phyloP scores from a whole-genome alignment of 1,284 basidiomycete species.

The Trichosporon inkin region DNA sequence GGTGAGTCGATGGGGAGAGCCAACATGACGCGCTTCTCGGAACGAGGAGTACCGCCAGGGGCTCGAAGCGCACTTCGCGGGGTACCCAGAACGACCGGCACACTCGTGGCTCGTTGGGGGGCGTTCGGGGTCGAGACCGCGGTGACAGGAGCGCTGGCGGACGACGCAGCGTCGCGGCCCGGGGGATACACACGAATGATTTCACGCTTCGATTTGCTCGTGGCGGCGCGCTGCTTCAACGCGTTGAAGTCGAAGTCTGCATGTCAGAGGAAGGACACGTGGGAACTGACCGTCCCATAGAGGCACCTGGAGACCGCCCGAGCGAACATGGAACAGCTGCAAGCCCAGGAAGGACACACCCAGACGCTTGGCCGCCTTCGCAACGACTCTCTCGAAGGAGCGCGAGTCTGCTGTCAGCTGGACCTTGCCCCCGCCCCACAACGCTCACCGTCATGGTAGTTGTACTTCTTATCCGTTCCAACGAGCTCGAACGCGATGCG shows the following conservation, averaged over 20 bases:
- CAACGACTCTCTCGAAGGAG: conserved; percentile 14
- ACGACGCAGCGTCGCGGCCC: conserved; percentile 11
- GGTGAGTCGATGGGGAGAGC: conserved; percentile 14
- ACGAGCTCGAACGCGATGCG: conserved; percentile 20
- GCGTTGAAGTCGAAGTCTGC: conserved; percentile 35
- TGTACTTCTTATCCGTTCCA: conserved; percentile 14
- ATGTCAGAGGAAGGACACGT: background rate
- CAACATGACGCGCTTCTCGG: conserved; percentile 16
- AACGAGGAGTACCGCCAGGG: conserved; percentile 11
- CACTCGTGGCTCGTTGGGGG: conserved; percentile 6
- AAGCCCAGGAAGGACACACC: conserved; percentile 18
- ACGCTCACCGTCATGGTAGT: conserved; percentile 8
- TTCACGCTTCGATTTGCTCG: conserved; percentile 16
- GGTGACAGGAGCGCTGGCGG: background rate
- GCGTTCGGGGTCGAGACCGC: background rate
- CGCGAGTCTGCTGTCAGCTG: background rate
- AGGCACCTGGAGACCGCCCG: conserved; percentile 29
- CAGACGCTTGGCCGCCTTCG: conserved; percentile 18
- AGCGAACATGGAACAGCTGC: conserved; percentile 28
- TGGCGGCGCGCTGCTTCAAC: conserved; percentile 29
- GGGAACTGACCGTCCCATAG: conserved; percentile 34
- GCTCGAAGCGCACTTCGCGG: conserved; percentile 15
- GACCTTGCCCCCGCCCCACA: too few species aligned
- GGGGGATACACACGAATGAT: conserved; percentile 20
- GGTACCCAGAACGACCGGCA: background rate